These are phyloP conservation scores for Suillus spraguei DNA, from an alignment of 768 basidiomycete genomes.

Conservation along the genomic window DNA sequence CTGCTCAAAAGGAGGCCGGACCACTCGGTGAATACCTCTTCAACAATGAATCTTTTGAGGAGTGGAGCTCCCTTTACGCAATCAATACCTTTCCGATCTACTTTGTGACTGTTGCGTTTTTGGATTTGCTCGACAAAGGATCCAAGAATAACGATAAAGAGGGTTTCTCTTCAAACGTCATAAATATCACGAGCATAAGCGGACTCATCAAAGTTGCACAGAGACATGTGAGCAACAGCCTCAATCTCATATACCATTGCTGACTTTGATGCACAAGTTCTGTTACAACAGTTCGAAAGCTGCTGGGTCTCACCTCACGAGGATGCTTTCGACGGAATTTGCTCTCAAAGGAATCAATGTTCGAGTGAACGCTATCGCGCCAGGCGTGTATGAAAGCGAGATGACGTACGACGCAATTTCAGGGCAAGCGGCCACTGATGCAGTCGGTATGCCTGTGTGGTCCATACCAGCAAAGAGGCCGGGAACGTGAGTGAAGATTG, in stretches of 20 bases:
- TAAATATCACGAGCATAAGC: conserved; percentile 81
- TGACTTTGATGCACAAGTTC: conserved; percentile 48
- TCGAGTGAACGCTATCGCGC: conserved; percentile 74
- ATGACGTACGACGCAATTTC: conserved; percentile 61
- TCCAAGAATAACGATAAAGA: conserved; percentile 49
- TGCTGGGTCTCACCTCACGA: conserved; percentile 73
- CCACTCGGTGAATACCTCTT: conserved; percentile 72
- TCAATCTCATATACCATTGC: not conserved
- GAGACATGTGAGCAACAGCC: conserved; percentile 60
- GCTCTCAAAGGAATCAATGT: conserved; percentile 68
- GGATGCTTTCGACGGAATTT: conserved; percentile 75
- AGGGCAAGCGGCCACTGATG: conserved; percentile 49
- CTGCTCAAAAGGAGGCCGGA: conserved; percentile 64
- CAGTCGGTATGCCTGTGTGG: conserved; percentile 57
- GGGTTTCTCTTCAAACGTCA: conserved; percentile 64
- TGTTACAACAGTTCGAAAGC: conserved; percentile 83
- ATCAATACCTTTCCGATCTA: conserved; percentile 77
- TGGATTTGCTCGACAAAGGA: conserved; percentile 75
- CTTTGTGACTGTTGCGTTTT: conserved; percentile 76
- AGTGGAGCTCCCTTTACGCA: conserved; percentile 62
- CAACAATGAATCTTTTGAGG: conserved; percentile 61
- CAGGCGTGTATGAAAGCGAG: conserved; percentile 76
- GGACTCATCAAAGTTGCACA: conserved; percentile 72
- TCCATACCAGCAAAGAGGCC: conserved; percentile 63
- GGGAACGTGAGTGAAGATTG: conserved; percentile 57